Base-by-base conservation (phyloP, 1,284 basidiomycete species). In the Thelephora terrestris region DNA sequence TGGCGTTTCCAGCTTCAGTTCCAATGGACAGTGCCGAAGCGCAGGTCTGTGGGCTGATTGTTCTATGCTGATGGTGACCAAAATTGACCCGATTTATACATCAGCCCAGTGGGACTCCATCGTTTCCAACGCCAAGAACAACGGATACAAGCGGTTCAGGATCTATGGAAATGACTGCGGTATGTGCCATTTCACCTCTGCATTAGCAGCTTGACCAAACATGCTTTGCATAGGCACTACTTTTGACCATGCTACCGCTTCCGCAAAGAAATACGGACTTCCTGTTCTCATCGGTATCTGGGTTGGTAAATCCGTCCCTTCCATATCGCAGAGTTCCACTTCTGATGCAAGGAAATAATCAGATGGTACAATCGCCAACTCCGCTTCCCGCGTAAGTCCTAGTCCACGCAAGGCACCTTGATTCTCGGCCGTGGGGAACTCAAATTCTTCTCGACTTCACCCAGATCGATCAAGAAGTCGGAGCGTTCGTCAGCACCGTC, bases 121-220 rank as follows among this genome's bases (percentile, higher is more conserved):
- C 20, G 39, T 42, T 23, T n/a, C 39, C 25, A 25, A 9, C 25
- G 39, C 39, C 39, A 20, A 42, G 25, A 25, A 25, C 12, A 21
- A 42, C 20, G 39, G 39, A 12, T 42, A 23, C 39, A 21, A 12
- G 21, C 39, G 39, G 20, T 42, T 42, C 18, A 21, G 39, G 5
- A 42, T 42, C n/a, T 42, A 42, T n/a, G 39, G 39, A 25, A 42
- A 42, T 18, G 39, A 42, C 6, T 42, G 39, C n/a, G 39, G 39
- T 42, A 21, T 25, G 39, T 20, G 39, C 7, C 14, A 4, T 23
- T 9, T 21, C 25, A 12, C 12, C 6, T 17, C 9, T 12, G n/a
- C 5, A 5, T 14, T 16, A 17, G 14, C 5, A 16, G 39, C 21
- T 42, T 10, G 17, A 42, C 18, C 21, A 25, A 18, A 9, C 39